Evolutionary conservation across 805 yeast genomes (phyloP).

Genomic region (Debaryomyces hansenii): DNA sequence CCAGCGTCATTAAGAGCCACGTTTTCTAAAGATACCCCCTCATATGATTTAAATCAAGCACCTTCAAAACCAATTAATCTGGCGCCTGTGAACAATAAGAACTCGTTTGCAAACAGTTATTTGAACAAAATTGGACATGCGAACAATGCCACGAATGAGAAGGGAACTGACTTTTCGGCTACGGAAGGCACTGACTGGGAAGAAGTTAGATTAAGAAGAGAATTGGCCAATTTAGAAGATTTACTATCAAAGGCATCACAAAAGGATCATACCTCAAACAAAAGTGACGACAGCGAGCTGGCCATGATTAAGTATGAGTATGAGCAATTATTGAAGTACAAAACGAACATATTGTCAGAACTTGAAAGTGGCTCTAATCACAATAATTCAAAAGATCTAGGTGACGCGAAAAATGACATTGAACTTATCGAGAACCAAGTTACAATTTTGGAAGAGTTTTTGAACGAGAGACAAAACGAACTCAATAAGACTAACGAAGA

Average conservation of each 20-base stretch:
- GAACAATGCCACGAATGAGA: constrained; percentile 24
- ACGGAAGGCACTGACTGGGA: constrained; percentile 91
- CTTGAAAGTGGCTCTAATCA: constrained; percentile 6
- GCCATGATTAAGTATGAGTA: constrained; percentile 57
- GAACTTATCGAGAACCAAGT: constrained; percentile 78
- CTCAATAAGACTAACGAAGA: constrained; percentile 49
- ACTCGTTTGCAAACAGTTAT: constrained; percentile 55
- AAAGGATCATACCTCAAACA: constrained; percentile 12
- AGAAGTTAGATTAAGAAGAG: constrained; percentile 77
- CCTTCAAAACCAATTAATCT: constrained; percentile 28
- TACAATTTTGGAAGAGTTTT: constrained; percentile 65
- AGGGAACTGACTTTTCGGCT: constrained; percentile 70
- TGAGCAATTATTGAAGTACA: constrained; percentile 79
- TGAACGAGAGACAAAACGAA: constrained; percentile 60
- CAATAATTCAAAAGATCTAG: constrained; percentile 35
- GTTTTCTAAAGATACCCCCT: constrained; percentile 80
- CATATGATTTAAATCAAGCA: constrained; percentile 54
- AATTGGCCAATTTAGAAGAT: constrained; percentile 72
- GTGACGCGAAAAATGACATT: constrained; percentile 60
- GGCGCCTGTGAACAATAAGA: constrained; percentile 14
- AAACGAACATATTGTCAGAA: constrained; percentile 54
- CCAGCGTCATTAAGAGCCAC: constrained; percentile 91
- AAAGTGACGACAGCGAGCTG: constrained; percentile 25
- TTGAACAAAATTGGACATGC: constrained; percentile 56
- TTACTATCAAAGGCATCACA: constrained; percentile 53